Evolutionary conservation across 1,284 basidiomycete species (phyloP).

Genomic region (Psilocybe mexicana): DNA sequence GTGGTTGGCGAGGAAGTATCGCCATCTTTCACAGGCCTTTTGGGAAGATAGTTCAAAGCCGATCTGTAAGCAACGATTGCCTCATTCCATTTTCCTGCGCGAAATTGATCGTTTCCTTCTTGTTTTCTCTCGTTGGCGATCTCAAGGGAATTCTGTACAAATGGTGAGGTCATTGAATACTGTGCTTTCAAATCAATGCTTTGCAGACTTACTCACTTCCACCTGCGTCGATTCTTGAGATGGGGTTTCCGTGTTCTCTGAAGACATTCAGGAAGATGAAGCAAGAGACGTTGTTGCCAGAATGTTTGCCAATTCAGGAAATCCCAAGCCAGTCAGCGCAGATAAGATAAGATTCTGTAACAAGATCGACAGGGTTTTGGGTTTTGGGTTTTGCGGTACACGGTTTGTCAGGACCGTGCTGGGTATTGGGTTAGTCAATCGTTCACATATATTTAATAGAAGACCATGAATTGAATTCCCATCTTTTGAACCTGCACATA

Average conservation of each 20-base stretch:
- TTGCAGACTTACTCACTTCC: constrained; percentile 7
- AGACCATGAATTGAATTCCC: not conserved
- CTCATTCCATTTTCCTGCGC: constrained; percentile 56
- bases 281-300: no score
- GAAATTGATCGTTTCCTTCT: constrained; percentile 40
- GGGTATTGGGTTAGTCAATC: not conserved
- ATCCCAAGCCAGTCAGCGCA: not conserved
- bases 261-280: not conserved
- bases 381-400: not conserved
- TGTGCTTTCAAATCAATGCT: not conserved
- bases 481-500: not conserved
- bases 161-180: not conserved
- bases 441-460: not conserved
- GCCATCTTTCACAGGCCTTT: constrained; percentile 29
- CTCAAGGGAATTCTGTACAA: constrained; percentile 30
- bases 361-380: not conserved
- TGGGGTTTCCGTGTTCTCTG: not conserved
- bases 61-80: constrained; percentile 64
- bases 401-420: not conserved
- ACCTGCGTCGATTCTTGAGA: not conserved
- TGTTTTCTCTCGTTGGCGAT: constrained; percentile 61
- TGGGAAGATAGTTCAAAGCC: constrained; percentile 59
- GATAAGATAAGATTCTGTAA: not conserved
- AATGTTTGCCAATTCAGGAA: not conserved
- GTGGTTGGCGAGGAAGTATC: constrained; percentile 3